Percentiles rank a stretch among this genome's conserved stretches.
Evolutionary conservation across 163 green algal genomes (phyloP).

Genomic region (Prototheca stagnorum): DNA sequence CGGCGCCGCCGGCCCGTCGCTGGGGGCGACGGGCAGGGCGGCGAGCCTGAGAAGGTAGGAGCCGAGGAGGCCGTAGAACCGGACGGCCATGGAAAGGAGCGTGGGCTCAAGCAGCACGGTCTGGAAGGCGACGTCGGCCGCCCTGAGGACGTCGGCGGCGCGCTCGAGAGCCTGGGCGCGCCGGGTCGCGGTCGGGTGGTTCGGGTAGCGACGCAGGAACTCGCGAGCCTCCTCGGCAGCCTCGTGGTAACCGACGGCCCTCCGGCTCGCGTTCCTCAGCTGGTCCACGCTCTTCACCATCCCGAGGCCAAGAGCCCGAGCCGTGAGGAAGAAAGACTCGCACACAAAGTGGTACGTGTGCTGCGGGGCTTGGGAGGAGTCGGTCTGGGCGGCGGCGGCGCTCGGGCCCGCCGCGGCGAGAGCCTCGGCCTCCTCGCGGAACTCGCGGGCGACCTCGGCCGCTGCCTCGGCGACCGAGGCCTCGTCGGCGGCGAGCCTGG

Average conservation of each 20-base stretch:
- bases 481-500: conserved; percentile 33
- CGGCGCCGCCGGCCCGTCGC: too few species aligned
- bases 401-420: not conserved
- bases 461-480: conserved; percentile 36
- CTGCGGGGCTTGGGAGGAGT: too few species aligned
- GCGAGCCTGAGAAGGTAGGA: too few species aligned
- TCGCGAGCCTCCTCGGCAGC: not conserved
- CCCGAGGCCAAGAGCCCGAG: conserved; percentile 45
- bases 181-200: too few species aligned
- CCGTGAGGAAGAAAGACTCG: conserved; percentile 75
- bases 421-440: not conserved
- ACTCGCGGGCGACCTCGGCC: not conserved
- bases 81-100: conserved; percentile 1
- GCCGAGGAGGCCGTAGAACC: too few species aligned
- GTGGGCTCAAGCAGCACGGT: conserved; percentile 16
- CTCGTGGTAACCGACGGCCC: conserved; percentile 3
- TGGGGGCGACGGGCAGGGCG: too few species aligned
- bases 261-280: not conserved
- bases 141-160: not conserved
- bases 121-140: not conserved
- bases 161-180: too few species aligned
- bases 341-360: conserved; percentile 63
- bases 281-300: conserved; percentile 18
- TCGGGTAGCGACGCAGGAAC: not conserved
- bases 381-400: conserved; percentile 1